Percentiles rank a stretch among this genome's conserved stretches.
These are phyloP conservation scores for Waitea zeae DNA, from an alignment of 1,284 basidiomycete species.

Conservation along the genomic window DNA sequence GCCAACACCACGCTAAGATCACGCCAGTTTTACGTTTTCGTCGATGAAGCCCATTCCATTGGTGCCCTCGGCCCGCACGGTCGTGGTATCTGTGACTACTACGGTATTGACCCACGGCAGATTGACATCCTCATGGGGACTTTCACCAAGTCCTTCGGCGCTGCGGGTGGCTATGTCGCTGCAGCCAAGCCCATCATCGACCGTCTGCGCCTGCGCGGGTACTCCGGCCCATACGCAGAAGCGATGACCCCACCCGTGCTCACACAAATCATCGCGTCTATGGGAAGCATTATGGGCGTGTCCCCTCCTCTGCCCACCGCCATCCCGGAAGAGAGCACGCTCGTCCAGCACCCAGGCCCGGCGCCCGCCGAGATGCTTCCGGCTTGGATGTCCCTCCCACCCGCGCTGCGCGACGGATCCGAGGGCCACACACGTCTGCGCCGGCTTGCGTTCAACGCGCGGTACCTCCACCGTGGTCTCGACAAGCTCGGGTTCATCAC, in stretches of 20 bases:
- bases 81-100: slow-evolving; percentile 93
- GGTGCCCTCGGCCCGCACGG: slow-evolving; percentile 91
- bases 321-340: slow-evolving; percentile 15
- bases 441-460: slow-evolving; percentile 87
- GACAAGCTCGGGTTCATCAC: slow-evolving; percentile 94
- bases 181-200: slow-evolving; percentile 73
- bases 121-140: slow-evolving; percentile 98
- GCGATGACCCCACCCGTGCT: slow-evolving; percentile 84
- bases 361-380: slow-evolving; percentile 46
- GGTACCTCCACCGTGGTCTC: slow-evolving; percentile 81
- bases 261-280: slow-evolving; percentile 82
- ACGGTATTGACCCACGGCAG: slow-evolving; percentile 64
- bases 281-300: slow-evolving; percentile 94
- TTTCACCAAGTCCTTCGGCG: slow-evolving; percentile 98
- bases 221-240: slow-evolving; percentile 83
- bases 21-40: slow-evolving; percentile 79
- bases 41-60: slow-evolving; percentile 97
- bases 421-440: slow-evolving; percentile 76
- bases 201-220: slow-evolving; percentile 66
- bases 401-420: slow-evolving; percentile 53
- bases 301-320: slow-evolving; percentile 24
- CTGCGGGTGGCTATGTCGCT: slow-evolving; percentile 90
- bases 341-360: slow-evolving; percentile 38
- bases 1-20: slow-evolving; percentile 2
- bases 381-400: slow-evolving; percentile 56